Percentiles rank a stretch among this genome's conserved stretches.
Evolutionary conservation across 2,329 filamentous ascomycete species (phyloP).

Genomic region (Alternaria gansuensis): DNA sequence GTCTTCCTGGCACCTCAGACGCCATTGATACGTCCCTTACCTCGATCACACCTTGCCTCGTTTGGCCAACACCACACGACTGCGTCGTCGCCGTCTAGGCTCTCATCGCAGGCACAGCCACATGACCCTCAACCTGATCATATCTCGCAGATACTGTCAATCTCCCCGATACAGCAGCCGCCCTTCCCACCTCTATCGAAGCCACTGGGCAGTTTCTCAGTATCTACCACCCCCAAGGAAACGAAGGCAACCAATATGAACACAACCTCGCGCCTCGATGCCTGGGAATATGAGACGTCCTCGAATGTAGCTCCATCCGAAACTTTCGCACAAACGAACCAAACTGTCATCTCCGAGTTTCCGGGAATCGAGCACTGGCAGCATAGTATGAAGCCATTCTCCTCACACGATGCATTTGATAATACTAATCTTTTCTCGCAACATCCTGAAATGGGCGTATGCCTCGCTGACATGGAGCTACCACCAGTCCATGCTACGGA

Average conservation of each 20-base stretch:
- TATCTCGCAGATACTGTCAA: slow-evolving; percentile 15
- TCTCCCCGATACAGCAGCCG: slow-evolving; percentile 13
- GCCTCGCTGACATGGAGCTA: slow-evolving; percentile 17
- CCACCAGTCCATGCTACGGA: neutral
- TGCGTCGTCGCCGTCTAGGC: slow-evolving; percentile 9
- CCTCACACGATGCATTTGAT: neutral
- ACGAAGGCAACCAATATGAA: neutral
- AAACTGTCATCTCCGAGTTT: neutral
- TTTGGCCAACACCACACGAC: slow-evolving; percentile 10
- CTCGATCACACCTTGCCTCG: neutral
- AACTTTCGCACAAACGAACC: neutral
- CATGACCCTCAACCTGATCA: neutral
- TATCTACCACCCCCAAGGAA: slow-evolving; percentile 6
- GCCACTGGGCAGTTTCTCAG: slow-evolving; percentile 7
- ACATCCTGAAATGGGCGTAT: slow-evolving; percentile 12
- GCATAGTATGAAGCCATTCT: neutral
- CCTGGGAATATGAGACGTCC: slow-evolving; percentile 15
- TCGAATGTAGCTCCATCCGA: neutral
- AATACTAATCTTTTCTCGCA: slow-evolving; percentile 12
- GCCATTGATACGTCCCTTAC: neutral
- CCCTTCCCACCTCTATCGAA: slow-evolving; percentile 18
- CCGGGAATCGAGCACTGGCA: slow-evolving; percentile 5
- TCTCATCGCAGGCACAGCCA: neutral
- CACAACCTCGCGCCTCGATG: neutral
- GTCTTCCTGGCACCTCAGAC: slow-evolving; percentile 4